A percentile compares a stretch with the other conserved stretches of the same genome.
phyloP scores from a whole-genome alignment of 345 rosid genomes.

The Salix caprea region DNA sequence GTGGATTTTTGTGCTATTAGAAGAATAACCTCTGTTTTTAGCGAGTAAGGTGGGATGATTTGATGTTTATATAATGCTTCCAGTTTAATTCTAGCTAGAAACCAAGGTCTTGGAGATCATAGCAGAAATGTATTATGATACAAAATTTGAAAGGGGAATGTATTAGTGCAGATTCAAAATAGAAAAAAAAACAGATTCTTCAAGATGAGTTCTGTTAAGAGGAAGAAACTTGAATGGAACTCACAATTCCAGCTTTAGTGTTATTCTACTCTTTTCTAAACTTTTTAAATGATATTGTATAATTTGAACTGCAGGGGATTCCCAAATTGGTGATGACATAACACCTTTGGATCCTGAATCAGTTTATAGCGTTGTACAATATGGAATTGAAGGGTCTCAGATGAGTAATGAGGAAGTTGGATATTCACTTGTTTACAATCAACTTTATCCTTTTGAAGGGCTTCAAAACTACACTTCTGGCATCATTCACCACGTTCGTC shows the following conservation, averaged over 20 bases:
- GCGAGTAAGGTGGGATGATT: not conserved
- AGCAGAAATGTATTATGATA: not conserved
- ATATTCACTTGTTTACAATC: slow-evolving; percentile 55
- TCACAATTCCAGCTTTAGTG: not conserved
- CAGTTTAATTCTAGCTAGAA: not conserved
- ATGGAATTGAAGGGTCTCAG: slow-evolving; percentile 31
- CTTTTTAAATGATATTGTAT: not conserved
- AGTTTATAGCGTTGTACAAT: slow-evolving; percentile 62
- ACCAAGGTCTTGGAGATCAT: not conserved
- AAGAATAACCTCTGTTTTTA: not conserved
- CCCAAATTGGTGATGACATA: slow-evolving; percentile 46
- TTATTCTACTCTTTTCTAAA: not conserved
- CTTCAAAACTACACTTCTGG: slow-evolving; percentile 73
- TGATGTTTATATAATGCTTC: not conserved
- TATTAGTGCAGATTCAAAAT: not conserved
- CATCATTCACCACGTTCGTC: slow-evolving; percentile 78
- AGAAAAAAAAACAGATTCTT: not conserved
- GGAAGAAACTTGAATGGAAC: not conserved
- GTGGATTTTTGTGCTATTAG: not conserved
- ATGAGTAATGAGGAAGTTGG: slow-evolving; percentile 39
- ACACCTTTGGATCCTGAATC: slow-evolving; percentile 47
- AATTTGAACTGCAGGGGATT: slow-evolving; percentile 45
- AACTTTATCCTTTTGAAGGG: slow-evolving; percentile 49
- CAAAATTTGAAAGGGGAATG: no score
- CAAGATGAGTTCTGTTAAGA: not conserved